Conservation (phyloP, 371 early-diverging fungal species). For the Syncephalastrum racemosum region DNA sequence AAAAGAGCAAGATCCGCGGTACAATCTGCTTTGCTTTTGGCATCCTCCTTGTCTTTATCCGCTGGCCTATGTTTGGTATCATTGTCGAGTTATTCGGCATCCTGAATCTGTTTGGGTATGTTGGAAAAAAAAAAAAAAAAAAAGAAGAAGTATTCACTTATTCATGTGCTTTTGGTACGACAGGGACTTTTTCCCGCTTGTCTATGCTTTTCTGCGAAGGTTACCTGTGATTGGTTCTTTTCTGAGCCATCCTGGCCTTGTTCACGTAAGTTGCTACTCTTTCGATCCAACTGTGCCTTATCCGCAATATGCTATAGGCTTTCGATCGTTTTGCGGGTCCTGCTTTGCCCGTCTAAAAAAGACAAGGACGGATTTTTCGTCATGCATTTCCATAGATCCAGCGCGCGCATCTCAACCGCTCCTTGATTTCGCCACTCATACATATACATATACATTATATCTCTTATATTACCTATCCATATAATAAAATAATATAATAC, state of each 20-base stretch:
- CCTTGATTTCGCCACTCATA: too few relatives aligned
- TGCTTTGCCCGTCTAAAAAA: constrained; percentile 4
- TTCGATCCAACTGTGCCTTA: background rate
- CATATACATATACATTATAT: too few relatives aligned
- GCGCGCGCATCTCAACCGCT: too few relatives aligned
- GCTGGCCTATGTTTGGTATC: constrained; percentile 83
- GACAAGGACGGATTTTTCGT: too few relatives aligned
- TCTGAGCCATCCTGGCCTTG: constrained; percentile 28
- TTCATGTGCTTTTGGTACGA: constrained; percentile 3
- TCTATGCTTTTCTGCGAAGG: constrained; percentile 75
- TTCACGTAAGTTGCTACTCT: constrained; percentile 2
- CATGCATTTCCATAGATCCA: too few relatives aligned
- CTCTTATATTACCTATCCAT: too few relatives aligned
- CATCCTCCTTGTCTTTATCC: constrained; percentile 77
- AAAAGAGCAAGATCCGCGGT: constrained; percentile 77
- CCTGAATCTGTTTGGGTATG: constrained; percentile 89
- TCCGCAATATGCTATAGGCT: background rate
- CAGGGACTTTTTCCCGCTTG: constrained; percentile 92
- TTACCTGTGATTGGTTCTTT: constrained; percentile 83
- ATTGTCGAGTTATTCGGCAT: constrained; percentile 85
- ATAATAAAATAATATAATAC: too few relatives aligned
- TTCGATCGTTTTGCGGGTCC: constrained; percentile 13
- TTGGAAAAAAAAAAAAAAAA: background rate
- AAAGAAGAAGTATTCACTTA: background rate
- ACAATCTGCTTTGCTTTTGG: constrained; percentile 84